Base-by-base conservation (phyloP, 2,329 filamentous ascomycete genomes). In the Beauveria scarabaeidicola region DNA sequence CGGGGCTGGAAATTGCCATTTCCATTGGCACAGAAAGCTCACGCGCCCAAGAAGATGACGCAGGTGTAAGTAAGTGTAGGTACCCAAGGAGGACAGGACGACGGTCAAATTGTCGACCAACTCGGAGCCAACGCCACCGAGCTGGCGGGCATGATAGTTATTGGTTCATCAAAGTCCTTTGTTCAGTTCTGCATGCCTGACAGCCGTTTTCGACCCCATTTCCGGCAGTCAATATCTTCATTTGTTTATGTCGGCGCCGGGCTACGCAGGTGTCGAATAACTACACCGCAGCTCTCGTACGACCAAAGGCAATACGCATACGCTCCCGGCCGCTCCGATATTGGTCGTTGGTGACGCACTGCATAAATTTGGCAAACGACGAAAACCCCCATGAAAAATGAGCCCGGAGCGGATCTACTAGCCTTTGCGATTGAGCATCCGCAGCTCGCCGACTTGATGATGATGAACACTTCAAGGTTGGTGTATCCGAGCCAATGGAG, bases 391-490 rank as follows among this genome's bases (percentile, higher is more conserved):
- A n/a, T 69, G 1, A 77, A 65, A 23, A 23, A 77, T 65, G 2
- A 77, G 75, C 4, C 64, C 62, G 0, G 76, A 75, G 8, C 70
- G 68, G 36, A 79, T 67, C 77, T 77, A 81, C 46, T 74, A 63
- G 13, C 71, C 63, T 62, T 72, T 59, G 0, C 66, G 66, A 41
- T 75, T 72, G 43, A 77, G 66, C 0, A 80, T 75, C 62, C 80
- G 70, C 11, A 81, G 68, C 0, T 75, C 78, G 5, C 74, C 73
- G 19, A 69, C 63, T 3, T 66, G 62, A 58, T 78, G 5, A 80
- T 70, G 1, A 77, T 81, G 58, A 83, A 78, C 36, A 80, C 71
- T 51, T 80, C 78, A 52, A 81, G 77, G 65, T 81, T 81, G 0
- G 79, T 83, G 64, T 81, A 81, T 13, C 6, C 17, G 75, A 78